Evolutionary conservation across 495 filamentous ascomycete species (phyloP), one percentile per base, ranked within the genome.

Genomic region (Penicillium tannophilum): DNA sequence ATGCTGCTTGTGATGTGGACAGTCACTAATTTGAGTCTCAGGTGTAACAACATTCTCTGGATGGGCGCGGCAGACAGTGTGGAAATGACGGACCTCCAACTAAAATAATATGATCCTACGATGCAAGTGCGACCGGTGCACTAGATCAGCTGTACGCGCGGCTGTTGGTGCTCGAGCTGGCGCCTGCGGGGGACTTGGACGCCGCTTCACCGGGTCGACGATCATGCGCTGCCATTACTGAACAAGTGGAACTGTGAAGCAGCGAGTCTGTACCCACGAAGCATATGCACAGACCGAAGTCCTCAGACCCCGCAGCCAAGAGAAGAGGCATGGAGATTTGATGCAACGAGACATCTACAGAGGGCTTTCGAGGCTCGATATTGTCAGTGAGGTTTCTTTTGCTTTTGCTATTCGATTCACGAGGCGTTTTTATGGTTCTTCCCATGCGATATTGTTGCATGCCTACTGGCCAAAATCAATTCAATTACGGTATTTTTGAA

Each of bases 11-110:
- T 11, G 48, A 9, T 51, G 24, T 51, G 48, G 26, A 58, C 49
- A 44, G 36, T 55, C 50, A 61, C 66, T 74, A 39, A 75, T 48
- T 52, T 74, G 42, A 75, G 48, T 52, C 52, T 19, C 63, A 93
- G 89, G 69, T 91, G 92, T 79, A 96, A 98, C 73, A 98, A 98
- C 66, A 94, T 98, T 30, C 82, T 98, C 47, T 98, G 90, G 87
- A 92, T 98, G 72, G 83, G 80, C 26, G 76, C 75, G 46, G 78
- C 79, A 28, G 86, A 87, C 55, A 81, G 78, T 23, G 82, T 84
- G 31, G 86, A 87, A 63, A 80, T 86, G 71, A 82, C 73, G 59
- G 81, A 83, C 63, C 52, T 81, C 41, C 72, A 71, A 49, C 70
- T 78, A 65, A 79, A 78, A 70, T 78, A 75, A 41, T 36, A 52